These are phyloP conservation scores for Anthoceros angustus DNA, from an alignment of 225 moss, liverwort and hornwort genomes.

Conservation along the genomic window DNA sequence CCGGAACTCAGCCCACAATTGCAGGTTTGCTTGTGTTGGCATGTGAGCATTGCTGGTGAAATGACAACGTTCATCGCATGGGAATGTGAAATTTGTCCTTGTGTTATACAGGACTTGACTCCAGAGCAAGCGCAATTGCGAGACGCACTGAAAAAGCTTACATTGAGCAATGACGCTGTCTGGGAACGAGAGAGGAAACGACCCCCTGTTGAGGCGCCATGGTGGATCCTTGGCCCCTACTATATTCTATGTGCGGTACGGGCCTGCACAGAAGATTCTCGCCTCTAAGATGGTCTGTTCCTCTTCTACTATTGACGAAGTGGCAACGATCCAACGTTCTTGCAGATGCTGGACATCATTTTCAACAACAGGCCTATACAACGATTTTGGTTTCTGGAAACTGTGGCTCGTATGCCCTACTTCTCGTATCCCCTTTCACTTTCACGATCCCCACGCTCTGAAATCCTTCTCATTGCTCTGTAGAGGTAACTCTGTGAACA, in stretches of 20 bases:
- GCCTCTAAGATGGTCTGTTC: not conserved
- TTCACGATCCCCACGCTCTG: too few species aligned
- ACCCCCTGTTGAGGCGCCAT: slow-evolving; percentile 65
- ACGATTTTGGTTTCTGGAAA: slow-evolving; percentile 98
- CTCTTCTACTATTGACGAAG: not conserved
- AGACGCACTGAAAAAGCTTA: slow-evolving; percentile 52
- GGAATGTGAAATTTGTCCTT: not conserved
- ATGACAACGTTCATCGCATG: not conserved
- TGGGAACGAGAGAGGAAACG: slow-evolving; percentile 61
- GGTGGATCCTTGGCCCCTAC: slow-evolving; percentile 94
- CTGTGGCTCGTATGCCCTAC: slow-evolving; percentile 96
- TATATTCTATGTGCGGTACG: slow-evolving; percentile 68
- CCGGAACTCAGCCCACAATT: slow-evolving; percentile 43
- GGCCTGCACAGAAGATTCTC: not conserved
- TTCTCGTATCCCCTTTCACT: slow-evolving; percentile 44
- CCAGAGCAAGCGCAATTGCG: slow-evolving; percentile 70
- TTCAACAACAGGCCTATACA: slow-evolving; percentile 77
- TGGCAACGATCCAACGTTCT: not conserved
- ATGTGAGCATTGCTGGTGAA: not conserved
- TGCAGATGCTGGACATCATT: slow-evolving; percentile 92
- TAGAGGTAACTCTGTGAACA: not conserved
- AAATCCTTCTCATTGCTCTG: slow-evolving; percentile 12
- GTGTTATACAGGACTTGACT: slow-evolving; percentile 38
- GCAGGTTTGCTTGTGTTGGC: slow-evolving; percentile 16
- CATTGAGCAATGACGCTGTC: slow-evolving; percentile 60